Conservation (phyloP, 495 filamentous ascomycete species). For the Daldinia caldariorum region DNA sequence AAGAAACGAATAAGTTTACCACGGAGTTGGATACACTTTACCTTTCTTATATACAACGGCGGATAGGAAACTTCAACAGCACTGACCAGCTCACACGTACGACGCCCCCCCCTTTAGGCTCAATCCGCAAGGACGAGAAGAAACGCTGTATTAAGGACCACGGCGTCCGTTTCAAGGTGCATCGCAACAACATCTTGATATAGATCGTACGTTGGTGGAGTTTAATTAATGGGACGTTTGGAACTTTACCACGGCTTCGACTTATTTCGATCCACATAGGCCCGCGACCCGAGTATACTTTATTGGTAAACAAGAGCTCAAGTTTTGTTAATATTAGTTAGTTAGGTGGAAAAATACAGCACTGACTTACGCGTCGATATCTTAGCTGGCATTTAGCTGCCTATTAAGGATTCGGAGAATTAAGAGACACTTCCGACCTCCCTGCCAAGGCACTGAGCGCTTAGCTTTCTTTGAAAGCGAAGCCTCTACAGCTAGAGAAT, state of each 20-base stretch:
- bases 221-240: background rate
- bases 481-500: no score
- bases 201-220: background rate
- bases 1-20: background rate
- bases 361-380: no score
- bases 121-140: conserved; percentile 22
- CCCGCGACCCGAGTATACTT: conserved; percentile 1
- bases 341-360: no score
- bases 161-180: background rate
- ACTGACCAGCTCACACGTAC: background rate
- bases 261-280: background rate
- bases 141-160: conserved; percentile 9
- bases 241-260: conserved; percentile 21
- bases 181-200: background rate
- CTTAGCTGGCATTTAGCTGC: no score
- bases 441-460: no score
- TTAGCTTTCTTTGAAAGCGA: no score
- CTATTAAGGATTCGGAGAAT: no score
- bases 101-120: conserved; percentile 27
- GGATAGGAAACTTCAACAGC: background rate
- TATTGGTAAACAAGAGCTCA: no score
- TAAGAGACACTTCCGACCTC: no score
- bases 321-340: no score
- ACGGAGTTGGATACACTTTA: background rate
- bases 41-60: background rate